These are phyloP conservation scores for Diplodia corticola DNA, from an alignment of 2,329 filamentous ascomycete species.

Conservation along the genomic window DNA sequence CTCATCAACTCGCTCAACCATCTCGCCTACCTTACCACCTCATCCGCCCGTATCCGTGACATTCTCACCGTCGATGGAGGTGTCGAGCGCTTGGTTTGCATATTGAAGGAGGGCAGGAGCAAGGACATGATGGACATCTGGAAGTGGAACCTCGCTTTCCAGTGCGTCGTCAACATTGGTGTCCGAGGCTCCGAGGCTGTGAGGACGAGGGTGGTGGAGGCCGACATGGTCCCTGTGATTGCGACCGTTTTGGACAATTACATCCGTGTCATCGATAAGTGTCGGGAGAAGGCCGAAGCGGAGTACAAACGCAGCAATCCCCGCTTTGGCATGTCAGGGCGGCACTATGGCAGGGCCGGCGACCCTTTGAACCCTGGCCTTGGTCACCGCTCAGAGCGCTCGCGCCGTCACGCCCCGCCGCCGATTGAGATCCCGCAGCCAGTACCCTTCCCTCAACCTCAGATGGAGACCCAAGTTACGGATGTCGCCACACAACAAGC, in stretches of 20 bases:
- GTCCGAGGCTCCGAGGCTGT: conserved; percentile 94
- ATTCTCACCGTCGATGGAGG: conserved; percentile 98
- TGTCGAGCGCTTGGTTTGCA: conserved; percentile 93
- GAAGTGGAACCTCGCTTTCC: conserved; percentile 99
- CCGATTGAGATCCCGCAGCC: conserved; percentile 75
- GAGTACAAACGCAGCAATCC: conserved; percentile 66
- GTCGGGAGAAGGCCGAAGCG: conserved; percentile 79
- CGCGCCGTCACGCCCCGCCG: conserved; percentile 76
- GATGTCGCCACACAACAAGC: conserved; percentile 65
- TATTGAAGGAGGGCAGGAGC: conserved; percentile 94
- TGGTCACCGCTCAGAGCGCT: conserved; percentile 44
- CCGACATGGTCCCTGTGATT: conserved; percentile 98
- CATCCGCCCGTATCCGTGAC: conserved; percentile 93
- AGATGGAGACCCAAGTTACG: conserved; percentile 53
- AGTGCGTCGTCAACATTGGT: conserved; percentile 98
- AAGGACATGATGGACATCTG: conserved; percentile 99
- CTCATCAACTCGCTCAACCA: conserved; percentile 99
- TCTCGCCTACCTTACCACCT: conserved; percentile 96
- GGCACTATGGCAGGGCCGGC: conserved; percentile 45
- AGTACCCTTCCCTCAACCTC: conserved; percentile 49
- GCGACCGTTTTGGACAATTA: conserved; percentile 98
- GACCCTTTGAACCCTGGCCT: conserved; percentile 37
- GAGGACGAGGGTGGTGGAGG: conserved; percentile 91
- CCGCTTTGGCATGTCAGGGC: conserved; percentile 40
- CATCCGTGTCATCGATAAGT: conserved; percentile 92